Percentiles rank a stretch among this genome's conserved stretches.
Evolutionary conservation across 225 moss, liverwort and hornwort species (phyloP).

Genomic region (Antitrichia curtipendula): DNA sequence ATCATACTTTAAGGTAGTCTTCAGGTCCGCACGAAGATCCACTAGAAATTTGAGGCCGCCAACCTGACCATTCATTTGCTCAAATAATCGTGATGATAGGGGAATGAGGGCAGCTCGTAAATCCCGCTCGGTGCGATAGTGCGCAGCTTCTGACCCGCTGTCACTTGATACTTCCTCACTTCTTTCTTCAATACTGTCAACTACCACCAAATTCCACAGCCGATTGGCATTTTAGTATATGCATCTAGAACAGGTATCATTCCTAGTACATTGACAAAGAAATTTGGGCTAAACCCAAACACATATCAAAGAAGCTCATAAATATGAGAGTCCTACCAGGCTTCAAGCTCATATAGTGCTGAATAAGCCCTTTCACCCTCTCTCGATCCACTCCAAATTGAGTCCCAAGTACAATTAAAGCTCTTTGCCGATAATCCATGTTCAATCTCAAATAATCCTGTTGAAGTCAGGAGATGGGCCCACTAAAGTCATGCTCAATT

Average conservation of each 20-base stretch:
- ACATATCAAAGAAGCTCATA: not conserved
- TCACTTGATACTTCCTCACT: conserved; percentile 22
- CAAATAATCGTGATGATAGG: conserved; percentile 74
- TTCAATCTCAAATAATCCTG: conserved; percentile 82
- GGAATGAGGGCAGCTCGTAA: conserved; percentile 78
- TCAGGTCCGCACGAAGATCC: conserved; percentile 84
- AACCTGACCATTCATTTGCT: conserved; percentile 90
- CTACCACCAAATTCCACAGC: conserved; percentile 16
- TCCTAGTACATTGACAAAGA: not conserved
- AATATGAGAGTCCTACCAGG: conserved; percentile 11
- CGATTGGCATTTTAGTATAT: not conserved
- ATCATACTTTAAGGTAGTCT: conserved; percentile 52
- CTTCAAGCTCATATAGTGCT: conserved; percentile 64
- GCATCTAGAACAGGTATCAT: not conserved
- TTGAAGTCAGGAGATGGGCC: not conserved
- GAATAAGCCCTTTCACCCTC: conserved; percentile 63
- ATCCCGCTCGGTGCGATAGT: conserved; percentile 71
- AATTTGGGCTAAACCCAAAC: too few species aligned
- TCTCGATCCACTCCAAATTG: conserved; percentile 87
- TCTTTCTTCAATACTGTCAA: conserved; percentile 9
- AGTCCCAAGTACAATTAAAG: conserved; percentile 57
- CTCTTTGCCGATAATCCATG: conserved; percentile 61
- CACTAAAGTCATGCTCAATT: not conserved
- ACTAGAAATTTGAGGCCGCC: conserved; percentile 95
- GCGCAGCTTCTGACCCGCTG: conserved; percentile 50